Evolutionary conservation across 352 stramenopile species (phyloP).

Genomic region (Aphanomyces stellatus): DNA sequence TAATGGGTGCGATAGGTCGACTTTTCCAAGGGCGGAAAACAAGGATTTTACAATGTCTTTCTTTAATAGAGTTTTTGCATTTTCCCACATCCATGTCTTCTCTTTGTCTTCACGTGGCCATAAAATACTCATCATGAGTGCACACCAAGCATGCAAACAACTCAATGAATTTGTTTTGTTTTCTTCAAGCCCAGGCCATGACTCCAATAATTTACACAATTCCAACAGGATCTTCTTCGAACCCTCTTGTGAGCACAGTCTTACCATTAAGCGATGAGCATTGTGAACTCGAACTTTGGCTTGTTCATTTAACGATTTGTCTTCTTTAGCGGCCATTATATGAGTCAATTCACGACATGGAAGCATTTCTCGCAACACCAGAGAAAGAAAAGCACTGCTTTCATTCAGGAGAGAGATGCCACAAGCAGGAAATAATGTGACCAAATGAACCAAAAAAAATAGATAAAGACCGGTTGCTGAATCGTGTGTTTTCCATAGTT

Average conservation of each 20-base stretch:
- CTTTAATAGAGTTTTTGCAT: constrained; percentile 32
- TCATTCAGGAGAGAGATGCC: constrained; percentile 56
- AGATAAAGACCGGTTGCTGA: constrained; percentile 41
- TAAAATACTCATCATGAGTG: constrained; percentile 80
- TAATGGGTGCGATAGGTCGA: constrained; percentile 67
- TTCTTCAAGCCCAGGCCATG: constrained; percentile 35
- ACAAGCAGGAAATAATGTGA: constrained; percentile 52
- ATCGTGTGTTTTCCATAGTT: constrained; percentile 51
- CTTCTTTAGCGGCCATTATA: constrained; percentile 40
- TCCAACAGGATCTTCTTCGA: constrained; percentile 69
- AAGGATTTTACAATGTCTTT: constrained; percentile 71
- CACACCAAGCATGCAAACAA: constrained; percentile 72
- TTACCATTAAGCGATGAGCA: constrained; percentile 55
- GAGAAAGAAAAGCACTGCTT: constrained; percentile 34
- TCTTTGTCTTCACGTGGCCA: constrained; percentile 40
- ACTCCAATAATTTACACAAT: constrained; percentile 56
- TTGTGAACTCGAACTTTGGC: constrained; percentile 51
- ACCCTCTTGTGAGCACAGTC: constrained; percentile 62
- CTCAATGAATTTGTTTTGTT: constrained; percentile 45
- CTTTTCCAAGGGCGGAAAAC: constrained; percentile 63
- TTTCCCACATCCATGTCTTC: constrained; percentile 7
- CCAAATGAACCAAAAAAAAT: constrained; percentile 61
- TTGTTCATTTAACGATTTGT: constrained; percentile 40
- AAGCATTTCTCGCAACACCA: constrained; percentile 60
- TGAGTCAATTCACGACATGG: constrained; percentile 61